Conservation (phyloP, 768 basidiomycete species). For the Coprinopsis cinerea region DNA sequence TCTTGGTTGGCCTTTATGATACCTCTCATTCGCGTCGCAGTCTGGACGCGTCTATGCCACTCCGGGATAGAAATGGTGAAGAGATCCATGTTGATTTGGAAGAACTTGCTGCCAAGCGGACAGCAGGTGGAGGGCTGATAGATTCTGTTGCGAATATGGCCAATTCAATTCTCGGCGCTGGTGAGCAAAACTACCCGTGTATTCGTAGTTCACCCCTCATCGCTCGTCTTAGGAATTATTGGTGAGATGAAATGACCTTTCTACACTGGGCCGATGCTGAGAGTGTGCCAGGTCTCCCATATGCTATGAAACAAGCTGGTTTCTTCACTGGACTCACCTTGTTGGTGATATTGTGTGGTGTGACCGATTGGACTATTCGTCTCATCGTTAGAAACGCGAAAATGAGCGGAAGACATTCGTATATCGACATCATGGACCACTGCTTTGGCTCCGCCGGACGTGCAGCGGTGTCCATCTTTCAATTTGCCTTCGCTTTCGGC, state of each 20-base stretch:
- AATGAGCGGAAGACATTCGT: constrained; percentile 85
- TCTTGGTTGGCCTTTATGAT: constrained; percentile 76
- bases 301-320: constrained; percentile 91
- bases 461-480: constrained; percentile 92
- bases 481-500: constrained; percentile 96
- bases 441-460: constrained; percentile 91
- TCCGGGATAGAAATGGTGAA: constrained; percentile 30
- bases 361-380: constrained; percentile 98
- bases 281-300: constrained; percentile 67
- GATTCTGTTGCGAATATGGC: constrained; percentile 92
- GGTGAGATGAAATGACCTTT: constrained; percentile 35
- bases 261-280: background rate
- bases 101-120: constrained; percentile 60
- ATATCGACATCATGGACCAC: constrained; percentile 91
- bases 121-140: constrained; percentile 66
- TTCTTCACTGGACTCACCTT: constrained; percentile 86
- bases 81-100: constrained; percentile 55
- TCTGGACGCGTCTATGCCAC: constrained; percentile 49
- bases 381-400: constrained; percentile 96
- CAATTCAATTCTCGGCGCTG: constrained; percentile 92
- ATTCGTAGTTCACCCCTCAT: constrained; percentile 10
- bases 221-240: constrained; percentile 52
- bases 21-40: constrained; percentile 53
- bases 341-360: constrained; percentile 67
- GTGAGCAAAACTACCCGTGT: constrained; percentile 33